Evolutionary conservation across 306 rosid genomes (phyloP), one percentile per base, ranked within the genome.

Genomic region (Pyrus communis): DNA sequence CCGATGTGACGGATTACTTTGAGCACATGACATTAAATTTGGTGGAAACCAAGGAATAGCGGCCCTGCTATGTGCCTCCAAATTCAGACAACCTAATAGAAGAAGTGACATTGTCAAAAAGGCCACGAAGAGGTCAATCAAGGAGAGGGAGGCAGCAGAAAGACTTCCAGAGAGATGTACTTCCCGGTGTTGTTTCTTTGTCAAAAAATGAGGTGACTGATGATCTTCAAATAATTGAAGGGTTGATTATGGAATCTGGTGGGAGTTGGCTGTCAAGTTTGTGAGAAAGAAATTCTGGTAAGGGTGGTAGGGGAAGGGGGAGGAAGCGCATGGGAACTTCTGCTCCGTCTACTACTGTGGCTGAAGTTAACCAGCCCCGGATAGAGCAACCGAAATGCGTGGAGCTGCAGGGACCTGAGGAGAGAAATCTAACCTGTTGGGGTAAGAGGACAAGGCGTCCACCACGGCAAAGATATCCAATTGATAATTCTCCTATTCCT

Each of bases 401-500:
- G 76, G 96, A 91, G 75, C 77, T 83, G 69, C 77, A 73, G 74
- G 96, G 85, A 72, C 82, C 80, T 75, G 98, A 90, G 77, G 98
- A 94, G 75, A 84, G 87, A 71, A 88, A 89, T 88, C 80, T 88
- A 75, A 77, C 91, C 11, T 87, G 97, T 67, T 91, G 97, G 97
- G 97, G 97, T 62, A 92, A 90, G 87, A 90, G 96, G 84, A 88
- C 96, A 28, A 83, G 97, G 84, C 87, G 97, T 55, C 97, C 97
- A 15, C 96, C 93, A 1, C 51, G 96, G 78, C 97, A 89, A 64
- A 86, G 97, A 86, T 88, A 77, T 78, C 88, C 88, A 1, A 87
- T 88, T 28, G 84, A 86, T 59, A 87, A 75, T 81, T 87, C 85
- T 85, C 76, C 86, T 15, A 42, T 77, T 45, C 18, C 74, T 14